Conservation (phyloP, 805 yeast genomes). For the Candida endomychidarum region DNA sequence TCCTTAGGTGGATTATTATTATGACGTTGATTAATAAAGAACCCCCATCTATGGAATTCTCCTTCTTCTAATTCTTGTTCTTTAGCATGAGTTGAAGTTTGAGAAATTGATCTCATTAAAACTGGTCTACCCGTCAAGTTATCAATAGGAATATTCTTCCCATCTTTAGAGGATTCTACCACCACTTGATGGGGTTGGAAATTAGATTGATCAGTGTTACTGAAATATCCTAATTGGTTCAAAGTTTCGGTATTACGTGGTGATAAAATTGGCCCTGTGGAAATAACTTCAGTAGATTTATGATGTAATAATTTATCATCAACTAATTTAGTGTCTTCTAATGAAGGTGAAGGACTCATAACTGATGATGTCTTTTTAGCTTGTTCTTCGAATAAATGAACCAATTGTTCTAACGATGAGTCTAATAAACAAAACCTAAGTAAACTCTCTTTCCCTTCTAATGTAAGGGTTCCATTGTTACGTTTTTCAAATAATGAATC, state of each 20-base stretch:
- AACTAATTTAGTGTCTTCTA: constrained; percentile 9
- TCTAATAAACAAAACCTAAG: constrained; percentile 55
- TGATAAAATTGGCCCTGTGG: constrained; percentile 53
- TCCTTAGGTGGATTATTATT: constrained; percentile 19
- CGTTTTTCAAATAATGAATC: constrained; percentile 49
- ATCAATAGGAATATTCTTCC: constrained; percentile 57
- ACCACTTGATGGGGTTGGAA: constrained; percentile 72
- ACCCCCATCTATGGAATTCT: constrained; percentile 84
- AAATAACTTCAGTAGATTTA: constrained; percentile 49
- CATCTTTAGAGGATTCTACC: constrained; percentile 57
- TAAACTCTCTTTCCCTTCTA: constrained; percentile 56
- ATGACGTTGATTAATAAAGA: constrained; percentile 66
- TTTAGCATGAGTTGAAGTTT: constrained; percentile 66
- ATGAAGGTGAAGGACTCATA: constrained; percentile 21
- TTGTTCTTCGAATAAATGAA: constrained; percentile 49
- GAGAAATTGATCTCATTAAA: constrained; percentile 60
- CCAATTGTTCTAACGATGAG: constrained; percentile 52
- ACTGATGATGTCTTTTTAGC: constrained; percentile 10
- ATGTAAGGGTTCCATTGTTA: constrained; percentile 45
- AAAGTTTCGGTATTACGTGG: constrained; percentile 34
- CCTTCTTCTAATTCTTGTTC: constrained; percentile 90
- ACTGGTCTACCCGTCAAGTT: constrained; percentile 72
- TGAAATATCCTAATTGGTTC: constrained; percentile 22
- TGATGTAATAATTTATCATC: constrained; percentile 39
- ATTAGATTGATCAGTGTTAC: constrained; percentile 21